Evolutionary conservation across 306 rosid genomes (phyloP).

Genomic region (Morella rubra): DNA sequence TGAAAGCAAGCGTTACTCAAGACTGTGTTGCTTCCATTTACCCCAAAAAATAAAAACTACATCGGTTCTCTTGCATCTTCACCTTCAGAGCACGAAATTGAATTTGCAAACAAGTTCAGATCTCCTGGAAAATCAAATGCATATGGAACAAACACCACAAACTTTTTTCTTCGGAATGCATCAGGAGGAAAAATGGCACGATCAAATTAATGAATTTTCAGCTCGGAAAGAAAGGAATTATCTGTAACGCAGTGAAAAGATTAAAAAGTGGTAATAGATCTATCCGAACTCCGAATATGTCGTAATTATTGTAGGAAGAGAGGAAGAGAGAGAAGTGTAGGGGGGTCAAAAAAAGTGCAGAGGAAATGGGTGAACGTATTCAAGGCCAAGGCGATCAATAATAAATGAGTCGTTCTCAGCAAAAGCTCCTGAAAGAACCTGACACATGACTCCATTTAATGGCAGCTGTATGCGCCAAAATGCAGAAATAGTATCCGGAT

Average conservation of each 20-base stretch:
- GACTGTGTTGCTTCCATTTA: not conserved
- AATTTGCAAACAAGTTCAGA: not conserved
- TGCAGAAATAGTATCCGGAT: no score
- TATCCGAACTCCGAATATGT: not conserved
- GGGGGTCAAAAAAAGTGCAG: not conserved
- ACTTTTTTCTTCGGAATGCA: not conserved
- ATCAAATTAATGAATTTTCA: not conserved
- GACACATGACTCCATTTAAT: not conserved
- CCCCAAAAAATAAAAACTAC: not conserved
- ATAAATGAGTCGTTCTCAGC: constrained; percentile 6
- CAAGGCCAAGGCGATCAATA: not conserved
- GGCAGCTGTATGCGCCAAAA: not conserved
- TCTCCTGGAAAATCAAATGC: not conserved
- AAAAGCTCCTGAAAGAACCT: not conserved
- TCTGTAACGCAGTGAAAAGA: not conserved
- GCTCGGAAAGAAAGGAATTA: not conserved
- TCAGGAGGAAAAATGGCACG: not conserved
- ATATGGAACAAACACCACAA: not conserved
- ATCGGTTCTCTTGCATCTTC: not conserved
- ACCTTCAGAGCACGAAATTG: not conserved
- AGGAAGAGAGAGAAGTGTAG: not conserved
- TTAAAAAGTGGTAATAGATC: not conserved
- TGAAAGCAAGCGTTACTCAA: no score
- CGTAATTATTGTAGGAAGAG: constrained; percentile 31
- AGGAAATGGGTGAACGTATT: constrained; percentile 21